Base-by-base conservation (phyloP, 225 moss, liverwort and hornwort species). In the Pseudoscleropodium purum region DNA sequence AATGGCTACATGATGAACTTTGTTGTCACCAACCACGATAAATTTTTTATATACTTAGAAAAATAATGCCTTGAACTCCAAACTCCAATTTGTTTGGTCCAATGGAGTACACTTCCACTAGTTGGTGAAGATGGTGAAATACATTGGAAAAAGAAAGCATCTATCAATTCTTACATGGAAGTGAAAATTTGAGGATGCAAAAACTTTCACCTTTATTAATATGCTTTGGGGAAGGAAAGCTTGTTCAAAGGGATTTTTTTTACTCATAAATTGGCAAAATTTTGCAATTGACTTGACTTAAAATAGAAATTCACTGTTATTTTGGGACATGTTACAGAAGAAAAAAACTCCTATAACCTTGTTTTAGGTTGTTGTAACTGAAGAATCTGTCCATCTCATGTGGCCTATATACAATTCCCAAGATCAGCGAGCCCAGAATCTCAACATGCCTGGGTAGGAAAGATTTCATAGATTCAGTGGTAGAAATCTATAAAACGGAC, bases 181-280 rank as follows among this genome's bases (percentile, higher is more conserved):
- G 10, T 79, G 26, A 57, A n/a, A n/a, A 57, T 37, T 56, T n/a
- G 16, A 79, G 1, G 11, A n/a, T 57, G 11, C 0, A 27, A n/a
- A 37, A 79, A 8, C 15, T 52, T 0, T 0, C 0, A 52, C 16
- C 4, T 57, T 26, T n/a, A 7, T 15, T 16, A 26, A 26, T 1
- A 25, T 26, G 10, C 56, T n/a, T n/a, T 4, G 6, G 0, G 1
- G 1, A 57, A n/a, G 0, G 2, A 17, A 57, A n/a, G 1, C 1
- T n/a, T 37, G 4, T 79, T 57, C 27, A 0, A 1, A 56, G 9
- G 26, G 5, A 36, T n/a, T 26, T n/a, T 36, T 52, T 49, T 56
- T 1, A 15, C 2, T 25, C 6, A 37, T 9, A 26, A 79, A 16
- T n/a, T 57, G 1, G 3, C 10, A 57, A 79, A 37, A 26, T n/a